Conservation (phyloP, 2,329 filamentous ascomycete species). For the Rachicladosporium sp. region DNA sequence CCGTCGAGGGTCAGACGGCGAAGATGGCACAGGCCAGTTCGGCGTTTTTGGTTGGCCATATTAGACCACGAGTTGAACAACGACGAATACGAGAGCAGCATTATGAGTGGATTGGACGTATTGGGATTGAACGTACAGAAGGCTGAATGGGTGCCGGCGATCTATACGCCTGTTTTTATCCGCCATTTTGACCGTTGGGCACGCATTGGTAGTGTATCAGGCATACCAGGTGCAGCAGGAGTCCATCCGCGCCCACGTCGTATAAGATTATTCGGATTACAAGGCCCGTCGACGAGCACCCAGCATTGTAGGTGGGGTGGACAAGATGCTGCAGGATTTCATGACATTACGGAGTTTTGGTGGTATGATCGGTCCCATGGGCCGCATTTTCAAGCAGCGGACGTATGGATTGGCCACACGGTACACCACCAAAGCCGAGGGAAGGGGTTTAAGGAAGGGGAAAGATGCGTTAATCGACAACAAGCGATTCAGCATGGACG, state of each 20-base stretch:
- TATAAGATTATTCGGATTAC: background rate
- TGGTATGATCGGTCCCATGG: conserved; percentile 1
- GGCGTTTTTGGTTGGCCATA: no score
- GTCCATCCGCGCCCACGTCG: background rate
- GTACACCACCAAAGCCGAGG: conserved; percentile 1
- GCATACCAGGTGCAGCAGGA: conserved; percentile 1
- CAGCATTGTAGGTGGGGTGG: background rate
- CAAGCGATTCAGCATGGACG: background rate
- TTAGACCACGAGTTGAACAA: no score
- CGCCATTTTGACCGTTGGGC: conserved; percentile 1
- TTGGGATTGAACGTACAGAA: no score
- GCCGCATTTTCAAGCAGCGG: background rate
- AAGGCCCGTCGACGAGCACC: background rate
- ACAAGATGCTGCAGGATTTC: background rate
- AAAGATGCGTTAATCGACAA: no score
- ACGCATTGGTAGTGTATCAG: conserved; percentile 1
- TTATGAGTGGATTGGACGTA: no score
- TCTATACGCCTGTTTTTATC: no score
- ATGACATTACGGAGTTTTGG: conserved; percentile 1
- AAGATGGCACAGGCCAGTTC: no score
- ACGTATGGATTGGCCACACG: conserved; percentile 2
- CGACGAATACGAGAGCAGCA: no score
- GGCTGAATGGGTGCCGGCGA: no score
- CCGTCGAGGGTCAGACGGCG: no score
- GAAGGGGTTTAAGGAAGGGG: background rate